These are phyloP conservation scores for Calonectria pteridis DNA, from an alignment of 2,329 filamentous ascomycete genomes.

Conservation along the genomic window DNA sequence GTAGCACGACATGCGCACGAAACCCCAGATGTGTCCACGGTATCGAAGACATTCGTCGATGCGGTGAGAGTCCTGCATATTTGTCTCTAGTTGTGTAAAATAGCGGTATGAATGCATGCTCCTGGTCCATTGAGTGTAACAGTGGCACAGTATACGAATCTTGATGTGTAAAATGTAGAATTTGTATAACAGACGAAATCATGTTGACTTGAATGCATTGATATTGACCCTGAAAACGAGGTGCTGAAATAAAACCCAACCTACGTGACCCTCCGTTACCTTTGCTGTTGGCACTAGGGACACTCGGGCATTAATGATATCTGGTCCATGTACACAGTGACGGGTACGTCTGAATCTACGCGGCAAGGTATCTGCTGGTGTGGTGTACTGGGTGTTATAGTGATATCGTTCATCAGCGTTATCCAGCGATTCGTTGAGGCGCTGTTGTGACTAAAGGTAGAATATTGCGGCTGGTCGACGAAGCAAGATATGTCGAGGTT, in stretches of 20 bases:
- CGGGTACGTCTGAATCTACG: no score
- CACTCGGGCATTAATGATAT: not conserved
- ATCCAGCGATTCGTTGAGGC: not conserved
- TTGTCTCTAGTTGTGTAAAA: not conserved
- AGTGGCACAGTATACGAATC: not conserved
- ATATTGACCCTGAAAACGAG: not conserved
- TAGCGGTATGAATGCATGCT: slow-evolving; percentile 18
- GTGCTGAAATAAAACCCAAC: not conserved
- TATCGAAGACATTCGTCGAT: slow-evolving; percentile 18
- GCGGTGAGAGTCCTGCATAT: slow-evolving; percentile 30
- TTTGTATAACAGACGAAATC: not conserved
- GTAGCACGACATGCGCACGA: slow-evolving; percentile 19
- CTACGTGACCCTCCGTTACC: not conserved
- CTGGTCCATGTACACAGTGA: not conserved
- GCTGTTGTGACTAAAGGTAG: not conserved
- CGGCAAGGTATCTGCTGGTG: not conserved
- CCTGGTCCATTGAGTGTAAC: not conserved
- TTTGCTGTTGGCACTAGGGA: not conserved
- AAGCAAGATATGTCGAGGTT: not conserved
- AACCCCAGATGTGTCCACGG: slow-evolving; percentile 7
- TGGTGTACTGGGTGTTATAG: not conserved
- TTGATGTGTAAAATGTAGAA: not conserved
- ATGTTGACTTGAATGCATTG: not conserved
- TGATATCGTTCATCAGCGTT: not conserved
- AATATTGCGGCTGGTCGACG: not conserved